Base-by-base conservation (phyloP, 306 rosid genomes). In the Quercus bicolor region DNA sequence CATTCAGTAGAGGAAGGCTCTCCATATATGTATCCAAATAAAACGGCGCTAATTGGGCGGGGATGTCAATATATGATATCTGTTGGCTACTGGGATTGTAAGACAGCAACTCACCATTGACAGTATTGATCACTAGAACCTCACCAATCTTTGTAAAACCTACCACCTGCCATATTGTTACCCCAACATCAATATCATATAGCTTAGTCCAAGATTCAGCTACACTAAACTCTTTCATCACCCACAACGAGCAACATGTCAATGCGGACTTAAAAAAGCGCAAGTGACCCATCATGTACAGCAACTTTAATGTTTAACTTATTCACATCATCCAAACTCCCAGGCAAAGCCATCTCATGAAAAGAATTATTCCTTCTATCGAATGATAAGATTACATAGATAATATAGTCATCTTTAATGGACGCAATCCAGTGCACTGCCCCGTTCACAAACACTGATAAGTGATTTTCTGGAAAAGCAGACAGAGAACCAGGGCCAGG, bases 121-220 rank as follows among this genome's bases (percentile, higher is more conserved):
- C 5, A 12, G 53, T 12, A 52, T 24, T 1, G 43, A 48, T 29
- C 55, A 37, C 10, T 79, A 65, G 24, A 65, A 65, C 71, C 33
- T 65, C 74, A 3, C 59, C 78, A 19, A 64, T 79, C 15, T 34
- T 37, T 48, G 31, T 53, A 7, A 21, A 73, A 1, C 57, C 75
- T 72, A 79, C 29, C 14, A 79, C 34, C 57, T 5, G 43, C 14
- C 21, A 4, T 8, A 79, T 20, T 45, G 33, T 11, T 14, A 9
- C 45, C 10, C 37, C 16, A 4, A 37, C 1, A 33, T 54, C 69
- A 21, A 79, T n/a, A 9, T 28, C 19, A 56, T 64, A 34, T 19
- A 23, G 48, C 74, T 73, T 79, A 51, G 23, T 65, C 83, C 83
- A 79, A 52, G 78, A 79, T 4, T 73, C 69, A 6, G 28, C 78